Conservation (phyloP, 352 stramenopile genomes). For the Pythium rishiriense region DNA sequence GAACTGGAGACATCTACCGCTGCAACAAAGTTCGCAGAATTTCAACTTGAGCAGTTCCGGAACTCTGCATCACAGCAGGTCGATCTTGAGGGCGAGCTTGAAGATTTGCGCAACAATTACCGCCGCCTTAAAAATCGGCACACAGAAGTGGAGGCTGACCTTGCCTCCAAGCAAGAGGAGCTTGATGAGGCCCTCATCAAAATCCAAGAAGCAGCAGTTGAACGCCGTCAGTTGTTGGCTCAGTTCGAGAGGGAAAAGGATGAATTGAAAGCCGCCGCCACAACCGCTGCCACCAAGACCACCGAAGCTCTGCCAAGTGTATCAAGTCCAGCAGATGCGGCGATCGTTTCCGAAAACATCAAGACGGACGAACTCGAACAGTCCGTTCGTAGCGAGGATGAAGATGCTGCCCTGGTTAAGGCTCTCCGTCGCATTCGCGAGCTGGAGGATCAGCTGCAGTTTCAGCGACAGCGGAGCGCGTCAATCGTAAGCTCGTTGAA, state of each 20-base stretch:
- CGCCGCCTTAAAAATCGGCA: conserved; percentile 11
- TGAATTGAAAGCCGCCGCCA: conserved; percentile 4
- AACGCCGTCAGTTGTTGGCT: conserved; percentile 11
- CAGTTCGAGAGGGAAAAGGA: conserved; percentile 20
- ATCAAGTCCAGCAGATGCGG: not conserved
- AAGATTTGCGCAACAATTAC: conserved; percentile 23
- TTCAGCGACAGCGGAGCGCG: conserved; percentile 14
- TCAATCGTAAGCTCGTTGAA: conserved; percentile 20
- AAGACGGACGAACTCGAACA: not conserved
- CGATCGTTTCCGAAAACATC: not conserved
- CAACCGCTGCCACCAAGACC: no score
- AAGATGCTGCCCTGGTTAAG: conserved; percentile 8
- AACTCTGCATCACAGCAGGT: conserved; percentile 52
- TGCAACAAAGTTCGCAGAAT: conserved; percentile 81
- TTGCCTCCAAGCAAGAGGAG: conserved; percentile 21
- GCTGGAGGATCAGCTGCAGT: conserved; percentile 25
- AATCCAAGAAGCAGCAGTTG: conserved; percentile 17
- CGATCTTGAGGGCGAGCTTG: conserved; percentile 33
- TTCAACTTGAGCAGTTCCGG: conserved; percentile 75
- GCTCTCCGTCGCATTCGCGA: conserved; percentile 24
- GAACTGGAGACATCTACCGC: conserved; percentile 79
- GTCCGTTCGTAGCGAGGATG: conserved; percentile 13
- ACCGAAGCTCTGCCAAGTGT: not conserved
- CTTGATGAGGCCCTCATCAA: conserved; percentile 22
- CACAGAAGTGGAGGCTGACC: conserved; percentile 16